Evolutionary conservation across 192 early-diverging fungal species (phyloP), one percentile per base, ranked within the genome.

Genomic region (Backusella psychrophila): DNA sequence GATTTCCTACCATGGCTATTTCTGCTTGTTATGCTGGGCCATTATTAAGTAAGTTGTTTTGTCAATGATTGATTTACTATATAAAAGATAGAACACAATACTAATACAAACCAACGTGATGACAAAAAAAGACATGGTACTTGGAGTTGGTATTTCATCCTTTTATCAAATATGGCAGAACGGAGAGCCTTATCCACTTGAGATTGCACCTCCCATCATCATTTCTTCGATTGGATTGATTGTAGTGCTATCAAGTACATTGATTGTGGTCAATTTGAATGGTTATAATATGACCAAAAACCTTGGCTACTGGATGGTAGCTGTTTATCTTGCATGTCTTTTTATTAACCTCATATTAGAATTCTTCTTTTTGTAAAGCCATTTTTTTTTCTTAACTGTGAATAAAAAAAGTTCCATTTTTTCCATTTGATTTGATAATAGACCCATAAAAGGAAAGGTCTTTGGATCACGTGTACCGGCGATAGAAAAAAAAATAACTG

Each of bases 21-120:
- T 91, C 92, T 34, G 97, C 97, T 0, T 98, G 97, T 69, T 97
- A 93, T 83, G 96, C 94, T 23, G 89, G 93, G n/a, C 97, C 97
- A 29, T 88, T 98, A 84, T 81, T 98, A 34, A 96, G 89, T 92
- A 87, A 81, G 77, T 72, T 6, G 3, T 33, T 21, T 19, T 42
- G 15, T 46, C 19, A 66, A 36, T 39, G 26, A 42, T 23, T n/a
- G n/a, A n/a, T 1, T 59, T 59, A n/a, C n/a, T 59, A 59, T 11
- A 59, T 12, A 8, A 53, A 9, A 19, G 52, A 23, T 53, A 12
- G 0, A 17, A 17, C 17, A 9, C 1, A 59, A 12, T 8, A 19
- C 6, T 59, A 23, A 59, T 23, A 71, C 31, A 33, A 33, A 33
- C 31, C 31, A 33, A 33, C 2, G 1, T 33, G 31, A 38, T 41